Evolutionary conservation across 345 rosid species (phyloP).

Genomic region (Rubroshorea leprosula): DNA sequence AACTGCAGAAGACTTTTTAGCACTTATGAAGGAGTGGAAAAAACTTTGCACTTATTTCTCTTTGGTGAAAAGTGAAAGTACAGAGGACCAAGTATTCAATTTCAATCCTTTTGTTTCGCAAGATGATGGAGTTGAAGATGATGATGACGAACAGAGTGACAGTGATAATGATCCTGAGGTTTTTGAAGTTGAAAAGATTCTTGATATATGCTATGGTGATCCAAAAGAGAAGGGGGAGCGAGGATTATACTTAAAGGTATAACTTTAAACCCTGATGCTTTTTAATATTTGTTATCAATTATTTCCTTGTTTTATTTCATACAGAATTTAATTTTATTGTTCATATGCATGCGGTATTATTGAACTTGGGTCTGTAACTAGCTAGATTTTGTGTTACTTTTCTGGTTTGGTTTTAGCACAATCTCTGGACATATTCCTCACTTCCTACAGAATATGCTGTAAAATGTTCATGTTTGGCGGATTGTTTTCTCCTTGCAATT

Average conservation of each 20-base stretch:
- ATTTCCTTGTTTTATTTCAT: too few species aligned
- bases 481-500: too few species aligned
- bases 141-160: conserved; percentile 16
- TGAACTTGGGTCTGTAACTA: too few species aligned
- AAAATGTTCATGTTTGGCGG: too few species aligned
- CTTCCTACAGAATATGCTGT: too few species aligned
- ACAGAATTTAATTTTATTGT: too few species aligned
- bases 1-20: conserved; percentile 51
- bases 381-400: too few species aligned
- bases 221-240: conserved; percentile 28
- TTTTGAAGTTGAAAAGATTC: conserved; percentile 49
- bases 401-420: too few species aligned
- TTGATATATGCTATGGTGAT: conserved; percentile 48
- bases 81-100: conserved; percentile 16
- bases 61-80: conserved; percentile 20
- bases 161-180: conserved; percentile 28
- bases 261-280: neutral
- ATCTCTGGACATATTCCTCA: too few species aligned
- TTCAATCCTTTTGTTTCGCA: conserved; percentile 16
- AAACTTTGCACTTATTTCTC: conserved; percentile 43
- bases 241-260: conserved; percentile 54
- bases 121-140: conserved; percentile 20
- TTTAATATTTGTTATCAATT: too few species aligned
- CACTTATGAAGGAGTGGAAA: conserved; percentile 56
- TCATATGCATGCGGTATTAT: too few species aligned